Evolutionary conservation across 495 filamentous ascomycete genomes (phyloP).

Genomic region (Aspergillus olivimuriae): DNA sequence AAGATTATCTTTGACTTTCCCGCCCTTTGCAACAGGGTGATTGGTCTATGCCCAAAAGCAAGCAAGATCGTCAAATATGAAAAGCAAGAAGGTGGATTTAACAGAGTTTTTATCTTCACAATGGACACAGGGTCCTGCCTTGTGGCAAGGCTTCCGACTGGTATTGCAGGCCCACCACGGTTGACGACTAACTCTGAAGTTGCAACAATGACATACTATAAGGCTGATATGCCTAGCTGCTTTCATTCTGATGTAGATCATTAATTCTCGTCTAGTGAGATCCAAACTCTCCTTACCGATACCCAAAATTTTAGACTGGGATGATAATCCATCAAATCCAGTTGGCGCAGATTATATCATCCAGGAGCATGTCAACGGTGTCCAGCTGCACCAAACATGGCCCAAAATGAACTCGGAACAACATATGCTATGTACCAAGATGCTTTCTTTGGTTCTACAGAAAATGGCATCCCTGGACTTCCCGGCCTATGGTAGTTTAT

Average conservation of each 20-base stretch:
- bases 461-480: slow-evolving; percentile 33
- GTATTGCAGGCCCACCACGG: slow-evolving; percentile 28
- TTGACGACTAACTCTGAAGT: slow-evolving; percentile 40
- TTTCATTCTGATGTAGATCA: not conserved
- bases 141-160: slow-evolving; percentile 35
- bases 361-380: slow-evolving; percentile 31
- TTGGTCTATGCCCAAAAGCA: slow-evolving; percentile 23
- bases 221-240: slow-evolving; percentile 8
- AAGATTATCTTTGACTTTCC: slow-evolving; percentile 33
- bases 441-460: slow-evolving; percentile 23
- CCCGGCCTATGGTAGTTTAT: slow-evolving; percentile 39
- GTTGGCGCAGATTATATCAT: slow-evolving; percentile 43
- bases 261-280: slow-evolving; percentile 21
- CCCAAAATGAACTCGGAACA: slow-evolving; percentile 29
- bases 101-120: slow-evolving; percentile 35
- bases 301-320: slow-evolving; percentile 38
- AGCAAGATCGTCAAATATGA: slow-evolving; percentile 21
- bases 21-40: slow-evolving; percentile 25
- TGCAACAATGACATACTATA: slow-evolving; percentile 41
- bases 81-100: slow-evolving; percentile 39
- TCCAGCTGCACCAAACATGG: slow-evolving; percentile 34
- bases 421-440: slow-evolving; percentile 30
- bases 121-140: slow-evolving; percentile 26
- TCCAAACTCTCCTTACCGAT: slow-evolving; percentile 30
- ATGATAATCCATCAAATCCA: slow-evolving; percentile 28